Evolutionary conservation across 2,329 filamentous ascomycete species (phyloP).

Genomic region (Sclerotinia minor): DNA sequence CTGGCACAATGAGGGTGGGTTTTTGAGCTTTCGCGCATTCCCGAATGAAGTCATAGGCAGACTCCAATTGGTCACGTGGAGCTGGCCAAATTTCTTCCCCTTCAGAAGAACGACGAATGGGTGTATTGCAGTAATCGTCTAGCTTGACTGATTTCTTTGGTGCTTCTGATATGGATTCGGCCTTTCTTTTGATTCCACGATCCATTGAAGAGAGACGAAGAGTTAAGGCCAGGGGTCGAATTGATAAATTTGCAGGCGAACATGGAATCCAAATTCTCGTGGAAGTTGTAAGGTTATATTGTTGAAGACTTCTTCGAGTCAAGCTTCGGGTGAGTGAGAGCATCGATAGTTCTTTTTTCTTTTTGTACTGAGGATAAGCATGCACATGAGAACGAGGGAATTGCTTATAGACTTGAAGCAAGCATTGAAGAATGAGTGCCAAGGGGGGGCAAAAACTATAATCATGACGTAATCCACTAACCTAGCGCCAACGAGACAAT

Average conservation of each 20-base stretch:
- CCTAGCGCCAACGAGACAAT: not conserved
- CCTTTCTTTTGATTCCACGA: slow-evolving; percentile 32
- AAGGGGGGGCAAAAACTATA: not conserved
- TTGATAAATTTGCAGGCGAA: not conserved
- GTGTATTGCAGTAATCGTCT: slow-evolving; percentile 35
- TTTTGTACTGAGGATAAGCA: not conserved
- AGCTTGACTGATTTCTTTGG: slow-evolving; percentile 31
- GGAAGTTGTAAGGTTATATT: not conserved
- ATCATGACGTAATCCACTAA: slow-evolving; percentile 10
- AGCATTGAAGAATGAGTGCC: no score
- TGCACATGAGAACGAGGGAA: not conserved
- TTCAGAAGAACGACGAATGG: slow-evolving; percentile 25
- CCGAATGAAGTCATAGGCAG: slow-evolving; percentile 56
- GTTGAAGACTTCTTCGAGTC: slow-evolving; percentile 6
- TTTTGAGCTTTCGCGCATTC: slow-evolving; percentile 56
- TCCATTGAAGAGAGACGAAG: slow-evolving; percentile 5
- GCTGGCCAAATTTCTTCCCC: slow-evolving; percentile 59
- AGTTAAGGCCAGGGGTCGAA: not conserved
- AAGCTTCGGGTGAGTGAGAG: not conserved
- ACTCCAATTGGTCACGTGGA: slow-evolving; percentile 53
- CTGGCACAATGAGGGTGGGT: slow-evolving; percentile 61
- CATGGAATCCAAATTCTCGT: not conserved
- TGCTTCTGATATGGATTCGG: slow-evolving; percentile 16
- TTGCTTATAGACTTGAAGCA: not conserved
- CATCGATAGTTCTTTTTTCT: not conserved